Evolutionary conservation across 768 basidiomycete genomes (phyloP).

Genomic region (Pleurotus citrinopileatus): DNA sequence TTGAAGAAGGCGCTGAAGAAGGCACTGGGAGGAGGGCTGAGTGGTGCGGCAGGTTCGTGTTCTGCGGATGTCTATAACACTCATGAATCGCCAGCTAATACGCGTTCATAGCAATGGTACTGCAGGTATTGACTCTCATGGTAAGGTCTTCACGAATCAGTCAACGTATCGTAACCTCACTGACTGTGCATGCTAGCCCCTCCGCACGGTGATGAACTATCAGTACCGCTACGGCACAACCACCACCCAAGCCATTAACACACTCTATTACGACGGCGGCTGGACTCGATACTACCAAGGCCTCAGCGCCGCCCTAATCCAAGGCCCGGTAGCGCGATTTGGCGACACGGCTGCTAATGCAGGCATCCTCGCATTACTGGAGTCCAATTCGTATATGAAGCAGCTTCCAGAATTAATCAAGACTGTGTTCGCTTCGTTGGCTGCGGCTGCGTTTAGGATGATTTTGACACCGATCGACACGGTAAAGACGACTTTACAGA

Average conservation of each 20-base stretch:
- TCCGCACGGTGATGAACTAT: conserved; percentile 99
- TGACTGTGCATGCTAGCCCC: conserved; percentile 43
- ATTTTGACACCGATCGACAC: conserved; percentile 92
- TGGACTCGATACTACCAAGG: conserved; percentile 88
- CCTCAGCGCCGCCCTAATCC: conserved; percentile 79
- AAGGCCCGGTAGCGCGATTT: conserved; percentile 82
- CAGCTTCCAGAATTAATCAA: conserved; percentile 63
- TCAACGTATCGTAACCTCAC: background rate
- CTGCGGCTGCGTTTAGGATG: conserved; percentile 87
- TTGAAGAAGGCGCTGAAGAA: conserved; percentile 69
- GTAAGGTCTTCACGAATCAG: conserved; percentile 22
- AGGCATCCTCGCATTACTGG: conserved; percentile 83
- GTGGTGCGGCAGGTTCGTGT: conserved; percentile 73
- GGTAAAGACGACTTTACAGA: conserved; percentile 93
- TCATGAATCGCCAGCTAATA: background rate
- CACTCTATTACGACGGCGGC: conserved; percentile 77
- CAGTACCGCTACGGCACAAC: conserved; percentile 89
- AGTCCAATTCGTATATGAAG: conserved; percentile 71
- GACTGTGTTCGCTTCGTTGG: conserved; percentile 74
- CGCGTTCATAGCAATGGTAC: conserved; percentile 72
- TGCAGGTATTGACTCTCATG: conserved; percentile 92
- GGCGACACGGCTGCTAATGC: conserved; percentile 95
- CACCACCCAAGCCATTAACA: conserved; percentile 58
- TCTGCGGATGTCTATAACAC: background rate
- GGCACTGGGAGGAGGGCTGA: conserved; percentile 88